Evolutionary conservation across 495 filamentous ascomycete species (phyloP).

Genomic region (Penicillium bovifimosum): DNA sequence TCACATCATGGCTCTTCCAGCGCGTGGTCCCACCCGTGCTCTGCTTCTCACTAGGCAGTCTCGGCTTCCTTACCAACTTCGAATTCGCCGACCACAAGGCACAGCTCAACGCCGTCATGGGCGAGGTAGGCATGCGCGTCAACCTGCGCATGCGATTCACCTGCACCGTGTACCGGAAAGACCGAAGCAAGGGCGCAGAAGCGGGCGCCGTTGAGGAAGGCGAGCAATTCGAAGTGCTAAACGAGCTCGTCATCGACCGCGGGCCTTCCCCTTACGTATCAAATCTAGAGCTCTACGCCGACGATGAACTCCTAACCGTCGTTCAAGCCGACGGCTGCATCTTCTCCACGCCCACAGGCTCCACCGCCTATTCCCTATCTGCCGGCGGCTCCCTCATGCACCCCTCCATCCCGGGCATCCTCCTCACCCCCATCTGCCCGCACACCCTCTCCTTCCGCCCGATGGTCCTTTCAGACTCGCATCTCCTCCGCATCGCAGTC

Average conservation of each 20-base stretch:
- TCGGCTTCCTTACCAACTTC: constrained; percentile 91
- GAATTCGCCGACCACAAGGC: constrained; percentile 78
- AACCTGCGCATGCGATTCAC: constrained; percentile 97
- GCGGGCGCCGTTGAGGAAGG: constrained; percentile 57
- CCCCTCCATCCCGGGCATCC: constrained; percentile 94
- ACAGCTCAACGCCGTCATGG: constrained; percentile 80
- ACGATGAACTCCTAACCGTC: constrained; percentile 87
- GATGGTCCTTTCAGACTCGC: constrained; percentile 96
- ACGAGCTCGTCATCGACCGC: constrained; percentile 95
- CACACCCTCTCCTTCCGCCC: constrained; percentile 95
- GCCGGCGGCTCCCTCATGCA: constrained; percentile 94
- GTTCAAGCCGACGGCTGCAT: constrained; percentile 96
- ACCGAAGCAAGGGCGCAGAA: constrained; percentile 41
- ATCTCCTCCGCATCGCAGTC: constrained; percentile 81
- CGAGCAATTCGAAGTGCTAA: constrained; percentile 92
- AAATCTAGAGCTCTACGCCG: constrained; percentile 90
- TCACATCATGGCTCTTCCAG: constrained; percentile 92
- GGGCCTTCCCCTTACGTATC: constrained; percentile 95
- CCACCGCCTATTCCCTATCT: constrained; percentile 92
- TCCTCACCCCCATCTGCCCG: constrained; percentile 95
- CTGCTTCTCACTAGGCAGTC: constrained; percentile 79
- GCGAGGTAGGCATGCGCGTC: constrained; percentile 86
- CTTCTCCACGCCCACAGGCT: constrained; percentile 91
- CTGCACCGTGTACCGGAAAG: constrained; percentile 77
- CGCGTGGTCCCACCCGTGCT: constrained; percentile 85